A percentile compares a stretch with the other conserved stretches of the same genome.
phyloP scores from a whole-genome alignment of 2,329 filamentous ascomycete species.

The Hypoxylon sp. region DNA sequence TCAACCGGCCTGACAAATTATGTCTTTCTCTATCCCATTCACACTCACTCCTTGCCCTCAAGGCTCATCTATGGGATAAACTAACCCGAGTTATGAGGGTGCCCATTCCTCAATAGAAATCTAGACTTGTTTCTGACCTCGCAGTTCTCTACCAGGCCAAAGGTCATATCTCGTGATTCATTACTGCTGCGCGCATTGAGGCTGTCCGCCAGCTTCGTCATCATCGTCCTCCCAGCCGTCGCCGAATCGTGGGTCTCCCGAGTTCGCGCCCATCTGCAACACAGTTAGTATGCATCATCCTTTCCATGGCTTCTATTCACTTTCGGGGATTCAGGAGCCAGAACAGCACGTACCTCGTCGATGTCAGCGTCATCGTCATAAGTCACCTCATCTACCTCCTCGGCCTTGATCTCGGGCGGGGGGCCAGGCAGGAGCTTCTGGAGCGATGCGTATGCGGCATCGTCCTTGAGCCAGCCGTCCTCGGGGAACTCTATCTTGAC shows the following conservation, averaged over 20 bases:
- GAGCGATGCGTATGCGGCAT: conserved; percentile 74
- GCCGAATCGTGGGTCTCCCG: conserved; percentile 71
- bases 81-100: conserved; percentile 5
- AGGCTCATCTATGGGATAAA: conserved; percentile 8
- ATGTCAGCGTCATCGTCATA: conserved; percentile 85
- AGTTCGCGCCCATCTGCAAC: conserved; percentile 72
- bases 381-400: conserved; percentile 85
- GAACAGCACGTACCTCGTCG: conserved; percentile 68
- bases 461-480: conserved; percentile 79
- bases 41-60: not conserved
- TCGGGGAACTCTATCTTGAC: conserved; percentile 90
- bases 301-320: not conserved
- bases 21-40: conserved; percentile 19
- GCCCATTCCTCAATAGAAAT: conserved; percentile 15
- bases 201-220: conserved; percentile 69
- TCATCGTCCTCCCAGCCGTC: conserved; percentile 71
- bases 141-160: conserved; percentile 30
- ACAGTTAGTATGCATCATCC: conserved; percentile 41
- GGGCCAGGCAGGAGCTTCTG: conserved; percentile 77
- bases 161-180: conserved; percentile 44
- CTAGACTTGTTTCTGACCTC: conserved; percentile 19
- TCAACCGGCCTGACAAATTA: not conserved
- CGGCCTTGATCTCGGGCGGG: conserved; percentile 67
- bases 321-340: not conserved
- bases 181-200: conserved; percentile 80